These are phyloP conservation scores for Aspergillus sp. DNA, from an alignment of 2,329 filamentous ascomycete genomes.

Conservation along the genomic window DNA sequence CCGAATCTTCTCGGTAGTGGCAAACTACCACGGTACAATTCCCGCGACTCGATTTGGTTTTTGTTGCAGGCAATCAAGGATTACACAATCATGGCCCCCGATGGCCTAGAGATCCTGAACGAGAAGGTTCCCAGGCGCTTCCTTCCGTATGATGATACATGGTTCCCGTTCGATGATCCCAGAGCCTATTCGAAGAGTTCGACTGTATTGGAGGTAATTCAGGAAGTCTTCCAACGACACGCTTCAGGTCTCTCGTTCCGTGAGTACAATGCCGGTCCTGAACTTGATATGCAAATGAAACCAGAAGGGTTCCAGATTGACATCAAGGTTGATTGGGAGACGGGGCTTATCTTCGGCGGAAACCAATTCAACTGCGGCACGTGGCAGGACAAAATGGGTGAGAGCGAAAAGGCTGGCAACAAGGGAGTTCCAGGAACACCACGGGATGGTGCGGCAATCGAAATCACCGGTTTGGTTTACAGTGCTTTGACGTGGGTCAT, in stretches of 20 bases:
- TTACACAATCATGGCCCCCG: slow-evolving; percentile 79
- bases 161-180: slow-evolving; percentile 80
- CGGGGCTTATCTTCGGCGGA: slow-evolving; percentile 89
- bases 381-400: slow-evolving; percentile 99
- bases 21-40: slow-evolving; percentile 88
- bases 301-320: slow-evolving; percentile 90
- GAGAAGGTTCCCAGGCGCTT: slow-evolving; percentile 83
- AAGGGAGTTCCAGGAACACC: slow-evolving; percentile 97
- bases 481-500: slow-evolving; percentile 84
- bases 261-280: slow-evolving; percentile 89
- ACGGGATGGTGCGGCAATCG: slow-evolving; percentile 90
- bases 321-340: slow-evolving; percentile 87
- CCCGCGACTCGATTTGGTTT: slow-evolving; percentile 96
- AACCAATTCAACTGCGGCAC: slow-evolving; percentile 96
- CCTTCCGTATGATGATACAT: slow-evolving; percentile 92
- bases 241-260: slow-evolving; percentile 88
- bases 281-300: slow-evolving; percentile 91
- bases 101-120: slow-evolving; percentile 74
- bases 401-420: slow-evolving; percentile 84
- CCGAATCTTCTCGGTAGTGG: slow-evolving; percentile 90
- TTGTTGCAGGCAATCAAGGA: slow-evolving; percentile 96
- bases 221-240: slow-evolving; percentile 91
- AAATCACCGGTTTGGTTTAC: slow-evolving; percentile 93
- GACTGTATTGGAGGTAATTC: slow-evolving; percentile 84
- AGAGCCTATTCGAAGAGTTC: slow-evolving; percentile 85